These are phyloP conservation scores for Podospora pseudocomata DNA, from an alignment of 495 filamentous ascomycete species.

Conservation along the genomic window DNA sequence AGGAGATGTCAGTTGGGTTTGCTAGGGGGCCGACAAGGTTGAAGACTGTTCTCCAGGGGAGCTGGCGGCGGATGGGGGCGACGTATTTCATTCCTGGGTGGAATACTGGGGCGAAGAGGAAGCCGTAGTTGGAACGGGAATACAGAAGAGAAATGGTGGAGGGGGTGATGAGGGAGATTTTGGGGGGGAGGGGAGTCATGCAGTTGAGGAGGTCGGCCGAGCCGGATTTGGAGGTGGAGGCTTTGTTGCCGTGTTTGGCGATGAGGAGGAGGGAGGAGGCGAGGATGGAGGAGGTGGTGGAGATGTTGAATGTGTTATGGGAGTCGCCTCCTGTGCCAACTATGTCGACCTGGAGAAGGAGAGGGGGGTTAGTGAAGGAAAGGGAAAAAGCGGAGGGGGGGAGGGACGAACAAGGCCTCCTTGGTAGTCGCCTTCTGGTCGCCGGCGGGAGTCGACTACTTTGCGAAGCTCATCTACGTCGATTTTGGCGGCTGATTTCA, in stretches of 20 bases:
- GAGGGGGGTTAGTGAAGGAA: conserved; percentile 8
- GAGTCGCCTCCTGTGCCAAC: conserved; percentile 96
- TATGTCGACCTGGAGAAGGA: conserved; percentile 71
- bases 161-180: conserved; percentile 67
- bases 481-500: conserved; percentile 54
- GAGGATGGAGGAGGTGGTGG: conserved; percentile 88
- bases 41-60: conserved; percentile 93
- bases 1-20: conserved; percentile 68
- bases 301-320: conserved; percentile 97
- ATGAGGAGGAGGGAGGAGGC: conserved; percentile 77
- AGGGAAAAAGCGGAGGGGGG: not conserved
- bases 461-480: conserved; percentile 33
- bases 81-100: conserved; percentile 90
- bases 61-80: conserved; percentile 72
- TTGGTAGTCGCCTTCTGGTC: conserved; percentile 63
- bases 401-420: conserved; percentile 58
- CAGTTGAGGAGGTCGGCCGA: conserved; percentile 85
- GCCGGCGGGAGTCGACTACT: conserved; percentile 52
- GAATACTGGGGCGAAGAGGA: conserved; percentile 95
- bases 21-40: conserved; percentile 90
- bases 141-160: conserved; percentile 67
- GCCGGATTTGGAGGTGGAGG: conserved; percentile 92
- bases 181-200: conserved; percentile 64
- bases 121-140: conserved; percentile 77
- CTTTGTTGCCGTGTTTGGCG: conserved; percentile 92